A percentile compares a stretch with the other conserved stretches of the same genome.
Conservation (phyloP, 768 basidiomycete species). For the Lepiota brunneoincarnata region DNA sequence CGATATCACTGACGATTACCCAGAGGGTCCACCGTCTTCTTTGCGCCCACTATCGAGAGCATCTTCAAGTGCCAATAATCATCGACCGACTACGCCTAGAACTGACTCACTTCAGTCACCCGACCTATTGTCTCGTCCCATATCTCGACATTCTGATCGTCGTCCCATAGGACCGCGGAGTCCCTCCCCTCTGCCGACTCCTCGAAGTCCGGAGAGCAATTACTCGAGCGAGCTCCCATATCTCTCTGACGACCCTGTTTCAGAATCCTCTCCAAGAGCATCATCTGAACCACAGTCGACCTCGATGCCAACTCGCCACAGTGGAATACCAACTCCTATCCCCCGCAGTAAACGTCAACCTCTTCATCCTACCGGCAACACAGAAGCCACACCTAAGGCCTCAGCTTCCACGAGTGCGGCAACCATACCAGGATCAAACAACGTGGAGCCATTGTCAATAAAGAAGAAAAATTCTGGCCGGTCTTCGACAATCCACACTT, state of each 20-base stretch:
- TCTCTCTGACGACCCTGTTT: constrained; percentile 40
- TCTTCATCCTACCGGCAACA: constrained; percentile 51
- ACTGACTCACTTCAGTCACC: constrained; percentile 38
- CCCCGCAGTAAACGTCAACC: constrained; percentile 74
- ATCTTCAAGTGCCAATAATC: constrained; percentile 40
- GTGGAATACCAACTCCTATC: constrained; percentile 41
- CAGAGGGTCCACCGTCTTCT: constrained; percentile 61
- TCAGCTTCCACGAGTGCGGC: constrained; percentile 19
- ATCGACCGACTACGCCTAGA: constrained; percentile 46
- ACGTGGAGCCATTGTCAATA: constrained; percentile 75
- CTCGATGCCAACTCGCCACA: constrained; percentile 24
- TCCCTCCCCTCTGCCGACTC: constrained; percentile 63
- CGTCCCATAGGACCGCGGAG: constrained; percentile 74
- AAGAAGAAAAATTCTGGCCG: constrained; percentile 79
- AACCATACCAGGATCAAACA: constrained; percentile 34
- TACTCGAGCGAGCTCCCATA: constrained; percentile 33
- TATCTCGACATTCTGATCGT: constrained; percentile 50
- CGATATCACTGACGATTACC: constrained; percentile 11
- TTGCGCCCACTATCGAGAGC: constrained; percentile 55
- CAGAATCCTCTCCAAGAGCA: constrained; percentile 8
- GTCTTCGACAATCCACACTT: constrained; percentile 32
- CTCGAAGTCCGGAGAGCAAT: constrained; percentile 36
- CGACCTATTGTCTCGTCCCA: constrained; percentile 30
- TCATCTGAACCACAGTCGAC: constrained; percentile 12
- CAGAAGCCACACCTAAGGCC: constrained; percentile 52